Evolutionary conservation across 2,329 filamentous ascomycete genomes (phyloP), one percentile per base, ranked within the genome.

Genomic region (Ophiostoma himal-ulmi): DNA sequence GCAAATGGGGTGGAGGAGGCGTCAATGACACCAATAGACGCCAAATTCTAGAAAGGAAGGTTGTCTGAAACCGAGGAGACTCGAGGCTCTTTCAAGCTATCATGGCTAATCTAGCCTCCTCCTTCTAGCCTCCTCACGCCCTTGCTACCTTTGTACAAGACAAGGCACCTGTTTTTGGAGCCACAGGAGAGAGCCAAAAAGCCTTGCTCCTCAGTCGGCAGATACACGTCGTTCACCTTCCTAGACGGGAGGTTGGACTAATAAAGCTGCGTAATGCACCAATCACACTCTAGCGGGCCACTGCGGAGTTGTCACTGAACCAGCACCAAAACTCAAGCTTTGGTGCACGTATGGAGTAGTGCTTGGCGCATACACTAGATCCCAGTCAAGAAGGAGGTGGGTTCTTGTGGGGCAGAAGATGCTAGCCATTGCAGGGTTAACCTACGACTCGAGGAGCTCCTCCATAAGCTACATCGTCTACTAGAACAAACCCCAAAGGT

Each of bases 221-320:
- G 17, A 60, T 62, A 62, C 20, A 37, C 30, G 62, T 67, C 48
- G 62, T 70, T 44, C 44, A 70, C 69, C 69, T 70, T 70, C 69
- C 69, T 70, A 67, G 67, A 57, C 34, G 64, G 64, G 69, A 41
- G 22, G 26, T 7, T 30, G 48, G 8, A 67, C 44, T 48, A 52
- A 70, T 67, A 67, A 44, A 65, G 34, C 60, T 39, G 60, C 54
- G 26, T 20, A 26, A 34, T 34, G 54, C n/a, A 30, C 54, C 11
- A 62, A 30, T 62, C 34, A 7, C 30, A 64, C 57, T 26, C 57
- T 62, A 62, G 57, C 57, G 57, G 26, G 3, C 57, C 57, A 37
- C 34, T 65, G 36, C 60, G 60, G 60, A 65, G 60, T 37, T 37
- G 34, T n/a, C 60, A 11, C 14, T 65, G 5, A 34, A 20, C 17